These are phyloP conservation scores for Lepidium aucheri DNA, from an alignment of 345 rosid species.

Conservation along the genomic window DNA sequence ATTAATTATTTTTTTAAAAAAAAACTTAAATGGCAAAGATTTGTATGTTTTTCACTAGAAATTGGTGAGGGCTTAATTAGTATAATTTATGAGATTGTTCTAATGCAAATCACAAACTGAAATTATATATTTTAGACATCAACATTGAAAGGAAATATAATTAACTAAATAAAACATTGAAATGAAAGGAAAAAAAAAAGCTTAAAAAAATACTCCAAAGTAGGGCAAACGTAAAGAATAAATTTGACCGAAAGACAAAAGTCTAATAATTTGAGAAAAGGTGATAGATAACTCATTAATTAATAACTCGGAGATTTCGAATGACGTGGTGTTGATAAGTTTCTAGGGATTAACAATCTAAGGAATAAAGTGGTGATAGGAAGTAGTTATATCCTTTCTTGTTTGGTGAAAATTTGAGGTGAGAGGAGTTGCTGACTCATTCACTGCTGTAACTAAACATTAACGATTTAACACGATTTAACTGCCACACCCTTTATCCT, in stretches of 20 bases:
- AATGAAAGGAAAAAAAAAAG: neutral
- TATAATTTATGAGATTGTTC: neutral
- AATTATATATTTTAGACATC: neutral
- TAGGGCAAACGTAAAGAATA: neutral
- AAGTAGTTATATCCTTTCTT: neutral
- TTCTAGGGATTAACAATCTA: constrained; percentile 14
- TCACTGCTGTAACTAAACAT: neutral
- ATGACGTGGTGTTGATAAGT: constrained; percentile 25
- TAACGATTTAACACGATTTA: neutral
- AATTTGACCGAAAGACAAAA: constrained; percentile 9
- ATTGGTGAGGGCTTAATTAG: neutral
- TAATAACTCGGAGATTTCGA: constrained; percentile 7
- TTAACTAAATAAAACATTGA: too few species aligned
- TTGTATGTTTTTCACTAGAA: neutral
- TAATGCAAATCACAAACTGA: neutral
- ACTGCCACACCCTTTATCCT: too few species aligned
- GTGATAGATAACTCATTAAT: constrained; percentile 5
- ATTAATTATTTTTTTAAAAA: too few species aligned
- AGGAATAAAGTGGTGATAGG: neutral
- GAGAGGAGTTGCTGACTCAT: neutral
- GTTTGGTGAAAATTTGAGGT: neutral
- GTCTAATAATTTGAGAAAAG: neutral
- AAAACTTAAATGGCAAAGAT: too few species aligned
- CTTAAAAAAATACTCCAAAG: neutral
- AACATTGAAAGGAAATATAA: neutral